phyloP scores from a whole-genome alignment of 2,329 filamentous ascomycete species.

The Sarocladium oryzae region DNA sequence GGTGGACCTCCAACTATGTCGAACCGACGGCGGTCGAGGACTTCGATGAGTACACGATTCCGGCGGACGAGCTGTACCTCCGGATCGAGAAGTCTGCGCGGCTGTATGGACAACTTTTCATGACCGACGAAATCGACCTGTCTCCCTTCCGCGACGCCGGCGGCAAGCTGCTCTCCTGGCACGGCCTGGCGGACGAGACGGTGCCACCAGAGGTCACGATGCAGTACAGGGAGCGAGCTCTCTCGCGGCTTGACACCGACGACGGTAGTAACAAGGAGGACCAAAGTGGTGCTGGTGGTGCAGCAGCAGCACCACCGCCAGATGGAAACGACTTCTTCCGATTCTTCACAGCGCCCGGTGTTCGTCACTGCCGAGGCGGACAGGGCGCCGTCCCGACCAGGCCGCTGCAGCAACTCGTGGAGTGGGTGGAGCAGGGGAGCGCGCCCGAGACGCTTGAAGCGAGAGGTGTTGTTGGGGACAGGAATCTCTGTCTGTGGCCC shows the following conservation, averaged over 20 bases:
- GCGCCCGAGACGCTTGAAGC: slow-evolving; percentile 1
- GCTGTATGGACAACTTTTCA: slow-evolving; percentile 10
- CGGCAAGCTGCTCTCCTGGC: slow-evolving; percentile 34
- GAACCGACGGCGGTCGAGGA: background rate
- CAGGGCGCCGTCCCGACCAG: background rate
- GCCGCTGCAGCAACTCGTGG: background rate
- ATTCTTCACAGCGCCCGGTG: slow-evolving; percentile 4
- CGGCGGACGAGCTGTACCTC: slow-evolving; percentile 5
- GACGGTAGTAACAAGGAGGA: too few relatives aligned
- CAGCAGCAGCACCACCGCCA: too few relatives aligned
- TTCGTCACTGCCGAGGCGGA: slow-evolving; percentile 4
- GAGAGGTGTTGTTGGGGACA: background rate
- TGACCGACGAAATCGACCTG: slow-evolving; percentile 23
- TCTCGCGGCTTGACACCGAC: background rate
- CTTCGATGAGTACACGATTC: slow-evolving; percentile 9
- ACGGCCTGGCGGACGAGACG: slow-evolving; percentile 22
- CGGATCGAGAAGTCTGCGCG: background rate
- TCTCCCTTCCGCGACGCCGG: slow-evolving; percentile 23
- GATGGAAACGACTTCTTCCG: slow-evolving; percentile 2
- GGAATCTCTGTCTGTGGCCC: slow-evolving; percentile 1
- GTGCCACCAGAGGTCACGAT: background rate
- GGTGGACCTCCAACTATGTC: background rate
- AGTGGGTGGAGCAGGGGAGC: slow-evolving; percentile 3
- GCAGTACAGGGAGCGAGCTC: background rate
- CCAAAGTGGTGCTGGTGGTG: too few relatives aligned